Base-by-base conservation (phyloP, 2,329 filamentous ascomycete species). In the Septoria linicola region DNA sequence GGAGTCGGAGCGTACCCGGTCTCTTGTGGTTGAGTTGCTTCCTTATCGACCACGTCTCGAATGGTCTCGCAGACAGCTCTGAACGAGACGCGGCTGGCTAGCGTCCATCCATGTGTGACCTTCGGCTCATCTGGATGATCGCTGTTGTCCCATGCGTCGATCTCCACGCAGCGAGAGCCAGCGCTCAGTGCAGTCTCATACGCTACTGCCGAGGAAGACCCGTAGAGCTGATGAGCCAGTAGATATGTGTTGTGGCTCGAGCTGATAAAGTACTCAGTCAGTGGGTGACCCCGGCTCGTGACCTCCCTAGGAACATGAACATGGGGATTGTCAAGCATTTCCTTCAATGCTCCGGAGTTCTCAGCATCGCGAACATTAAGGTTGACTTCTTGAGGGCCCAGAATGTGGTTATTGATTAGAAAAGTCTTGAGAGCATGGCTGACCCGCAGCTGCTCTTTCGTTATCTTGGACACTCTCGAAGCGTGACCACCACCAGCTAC, bases 191-290 rank as follows among this genome's bases (percentile, higher is more conserved):
- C 81, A 4, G 75, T 80, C 60, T 83, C 76, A 63, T 88, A 88
- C 0, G 82, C 84, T 3, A 75, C 71, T 6, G 82, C 81, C 2
- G 79, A 80, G 1, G 82, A 85, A 17, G 72, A 72, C 3, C 85
- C 85, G 59, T 76, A 84, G 2, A 88, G 78, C 69, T 88, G 85
- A 65, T 88, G 82, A 0, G 83, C 84, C 61, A 83, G 73, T 20
- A 88, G 72, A 61, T 88, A 88, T 0, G 85, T 88, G 68, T 88
- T 88, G 71, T 88, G 85, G 57, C 81, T 85, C 3, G 83, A 86
- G 68, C 81, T 85, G 69, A 88, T 81, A 63, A 83, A 88, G 68
- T 88, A 88, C 58, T 87, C 82, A 1, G 83, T 79, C 17, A 88
- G 70, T 1, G 83, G 79, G 57, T 81, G 73, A 8, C 76, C 80